A percentile compares a stretch with the other conserved stretches of the same genome.
Conservation (phyloP, 202 grass and related monocot species). For the Alloteropsis angusta region DNA sequence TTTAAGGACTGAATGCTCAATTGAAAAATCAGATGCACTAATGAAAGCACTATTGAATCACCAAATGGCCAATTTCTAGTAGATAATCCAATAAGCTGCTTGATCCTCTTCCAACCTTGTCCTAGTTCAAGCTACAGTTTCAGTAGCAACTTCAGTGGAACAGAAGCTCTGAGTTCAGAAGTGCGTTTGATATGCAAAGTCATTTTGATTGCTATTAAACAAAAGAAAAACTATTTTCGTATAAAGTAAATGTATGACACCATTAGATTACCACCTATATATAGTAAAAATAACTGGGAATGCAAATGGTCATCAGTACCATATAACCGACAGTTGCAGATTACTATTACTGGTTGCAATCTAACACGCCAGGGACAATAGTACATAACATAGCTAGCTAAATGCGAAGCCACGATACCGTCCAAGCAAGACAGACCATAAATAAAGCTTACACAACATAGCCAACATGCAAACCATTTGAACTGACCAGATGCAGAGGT, state of each 20-base stretch:
- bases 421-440: slow-evolving; percentile 26
- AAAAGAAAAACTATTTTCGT: not conserved
- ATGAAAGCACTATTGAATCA: too few relatives aligned
- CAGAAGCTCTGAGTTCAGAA: not conserved
- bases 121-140: not conserved
- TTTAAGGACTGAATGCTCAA: too few relatives aligned
- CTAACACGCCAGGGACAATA: slow-evolving; percentile 12
- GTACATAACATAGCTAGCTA: slow-evolving; percentile 45
- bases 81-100: too few relatives aligned
- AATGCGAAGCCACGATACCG: slow-evolving; percentile 36
- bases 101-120: not conserved
- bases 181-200: not conserved
- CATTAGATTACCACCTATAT: not conserved
- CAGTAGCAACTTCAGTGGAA: not conserved
- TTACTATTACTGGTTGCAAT: slow-evolving; percentile 37
- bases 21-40: too few relatives aligned
- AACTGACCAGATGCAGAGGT: slow-evolving; percentile 21
- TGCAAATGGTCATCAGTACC: not conserved
- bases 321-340: slow-evolving; percentile 14
- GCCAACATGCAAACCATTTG: slow-evolving; percentile 43
- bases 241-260: not conserved
- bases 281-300: not conserved
- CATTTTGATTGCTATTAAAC: not conserved
- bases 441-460: slow-evolving; percentile 56
- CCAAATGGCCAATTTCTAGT: too few relatives aligned